Evolutionary conservation across 2,329 filamentous ascomycete genomes (phyloP), one percentile per base, ranked within the genome.

Genomic region (Pestalotiopsis sp.): DNA sequence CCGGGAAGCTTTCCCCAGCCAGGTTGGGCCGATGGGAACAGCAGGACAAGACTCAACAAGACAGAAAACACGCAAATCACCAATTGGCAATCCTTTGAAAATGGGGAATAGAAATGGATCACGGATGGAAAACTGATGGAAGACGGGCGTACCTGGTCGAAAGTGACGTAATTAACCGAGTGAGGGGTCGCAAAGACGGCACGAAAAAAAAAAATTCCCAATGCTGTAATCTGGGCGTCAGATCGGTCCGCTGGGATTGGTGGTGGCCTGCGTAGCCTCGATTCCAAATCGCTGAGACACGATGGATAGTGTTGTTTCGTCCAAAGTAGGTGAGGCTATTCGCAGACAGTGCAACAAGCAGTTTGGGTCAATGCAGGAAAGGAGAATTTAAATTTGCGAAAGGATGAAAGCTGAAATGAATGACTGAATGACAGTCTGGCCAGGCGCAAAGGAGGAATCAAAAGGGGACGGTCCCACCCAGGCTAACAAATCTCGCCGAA

Each of bases 161-260:
- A 58, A 58, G 58, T 61, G 58, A 61, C 58, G 58, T 61, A 61
- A 61, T 52, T 52, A 2, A n/a, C 58, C 58, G 58, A 61, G 30
- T 61, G 58, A 61, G 58, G 58, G 58, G 58, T 39, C 58, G 14
- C 22, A 5, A 58, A 52, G 14, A 14, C 44, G 44, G n/a, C 17
- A 52, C 44, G 44, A 52, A 3, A 52, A 35, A 35, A 30, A 30
- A 35, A 35, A 22, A 52, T 2, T 52, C 44, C 14, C 39, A 56
- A 56, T 22, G 30, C 7, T 61, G 35, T 35, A 61, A 61, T 61
- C 14, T 14, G 26, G 20, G 24, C 58, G 58, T 61, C 26, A 61
- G 24, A 20, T 26, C n/a, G 24, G 14, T 13, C n/a, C 26, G 44
- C 44, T 13, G 35, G 56, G 52, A 22, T 58, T 13, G 56, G 30